These are phyloP conservation scores for Apophysomyces ossiformis DNA, from an alignment of 371 early-diverging fungal species.

Conservation along the genomic window DNA sequence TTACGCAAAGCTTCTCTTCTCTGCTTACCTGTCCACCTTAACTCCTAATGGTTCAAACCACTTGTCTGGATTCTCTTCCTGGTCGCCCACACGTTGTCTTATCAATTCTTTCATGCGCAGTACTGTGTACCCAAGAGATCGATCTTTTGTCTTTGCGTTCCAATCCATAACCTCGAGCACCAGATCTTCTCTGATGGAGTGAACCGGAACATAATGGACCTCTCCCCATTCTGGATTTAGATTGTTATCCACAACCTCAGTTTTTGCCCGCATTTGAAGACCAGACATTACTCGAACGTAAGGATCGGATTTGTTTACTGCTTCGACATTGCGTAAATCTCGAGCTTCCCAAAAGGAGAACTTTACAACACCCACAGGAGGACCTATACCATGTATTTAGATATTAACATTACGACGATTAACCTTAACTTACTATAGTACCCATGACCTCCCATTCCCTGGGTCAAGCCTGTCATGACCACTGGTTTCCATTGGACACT, in stretches of 20 bases:
- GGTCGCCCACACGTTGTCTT: constrained; percentile 43
- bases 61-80: constrained; percentile 36
- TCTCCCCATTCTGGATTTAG: constrained; percentile 92
- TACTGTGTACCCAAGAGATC: constrained; percentile 65
- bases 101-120: constrained; percentile 54
- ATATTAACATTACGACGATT: neutral
- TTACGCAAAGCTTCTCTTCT: neutral
- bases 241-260: constrained; percentile 74
- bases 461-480: constrained; percentile 50
- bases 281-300: constrained; percentile 74
- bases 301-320: constrained; percentile 80
- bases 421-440: constrained; percentile 38
- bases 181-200: constrained; percentile 69
- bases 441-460: constrained; percentile 41
- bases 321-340: constrained; percentile 75
- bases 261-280: constrained; percentile 64
- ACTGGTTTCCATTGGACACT: constrained; percentile 64
- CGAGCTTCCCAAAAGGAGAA: constrained; percentile 77
- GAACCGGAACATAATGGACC: constrained; percentile 70
- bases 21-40: constrained; percentile 35
- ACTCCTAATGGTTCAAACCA: constrained; percentile 48
- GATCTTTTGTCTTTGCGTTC: constrained; percentile 69
- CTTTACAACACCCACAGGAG: constrained; percentile 85
- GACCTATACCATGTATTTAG: constrained; percentile 29
- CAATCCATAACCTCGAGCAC: constrained; percentile 82